Evolutionary conservation across 306 rosid genomes (phyloP).

Genomic region (Rosa multiflora): DNA sequence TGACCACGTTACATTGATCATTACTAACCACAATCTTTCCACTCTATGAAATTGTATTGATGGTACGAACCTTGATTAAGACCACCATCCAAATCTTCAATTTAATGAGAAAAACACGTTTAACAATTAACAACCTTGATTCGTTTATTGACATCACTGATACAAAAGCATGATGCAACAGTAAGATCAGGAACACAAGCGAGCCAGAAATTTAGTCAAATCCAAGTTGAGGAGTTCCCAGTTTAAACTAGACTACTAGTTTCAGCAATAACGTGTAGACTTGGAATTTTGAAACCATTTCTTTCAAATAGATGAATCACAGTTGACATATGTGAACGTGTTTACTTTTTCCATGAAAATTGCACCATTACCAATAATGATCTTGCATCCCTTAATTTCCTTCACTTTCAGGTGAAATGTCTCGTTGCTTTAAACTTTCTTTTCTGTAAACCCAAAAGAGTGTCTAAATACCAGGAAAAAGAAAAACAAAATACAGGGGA

Average conservation of each 20-base stretch:
- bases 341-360: neutral
- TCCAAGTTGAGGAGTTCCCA: neutral
- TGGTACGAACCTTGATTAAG: neutral
- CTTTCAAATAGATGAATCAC: neutral
- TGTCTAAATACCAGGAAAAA: no score
- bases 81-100: no score
- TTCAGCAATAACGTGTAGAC: constrained; percentile 31
- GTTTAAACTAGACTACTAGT: neutral
- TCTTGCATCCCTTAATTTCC: neutral
- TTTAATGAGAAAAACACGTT: no score
- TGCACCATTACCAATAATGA: neutral
- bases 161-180: constrained; percentile 52
- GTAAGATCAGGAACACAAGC: neutral
- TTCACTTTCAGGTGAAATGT: neutral
- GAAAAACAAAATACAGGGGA: no score
- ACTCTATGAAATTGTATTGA: neutral
- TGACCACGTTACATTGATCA: neutral
- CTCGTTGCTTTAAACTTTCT: neutral
- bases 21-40: neutral
- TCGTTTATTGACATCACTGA: constrained; percentile 37
- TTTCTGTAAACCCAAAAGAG: no score
- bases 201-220: neutral
- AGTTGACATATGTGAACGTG: neutral
- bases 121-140: no score
- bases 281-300: neutral